These are phyloP conservation scores for Miscanthus sacchariflorus DNA, from an alignment of 202 grass and related monocot species.

Conservation along the genomic window DNA sequence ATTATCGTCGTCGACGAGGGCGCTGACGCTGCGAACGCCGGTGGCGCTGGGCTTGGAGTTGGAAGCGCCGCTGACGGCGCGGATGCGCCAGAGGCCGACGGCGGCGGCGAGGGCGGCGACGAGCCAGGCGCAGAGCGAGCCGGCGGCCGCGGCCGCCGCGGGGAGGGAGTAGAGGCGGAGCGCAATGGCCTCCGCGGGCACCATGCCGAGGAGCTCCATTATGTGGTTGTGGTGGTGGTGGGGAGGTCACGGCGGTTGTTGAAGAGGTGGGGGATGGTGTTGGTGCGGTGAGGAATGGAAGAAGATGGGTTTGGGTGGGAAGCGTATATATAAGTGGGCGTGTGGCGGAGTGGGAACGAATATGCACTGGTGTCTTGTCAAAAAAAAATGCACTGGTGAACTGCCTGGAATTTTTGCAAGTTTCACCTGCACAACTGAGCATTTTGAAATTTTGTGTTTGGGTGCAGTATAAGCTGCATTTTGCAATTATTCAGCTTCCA, in stretches of 20 bases:
- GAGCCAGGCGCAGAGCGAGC: slow-evolving; percentile 67
- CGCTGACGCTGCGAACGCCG: background rate
- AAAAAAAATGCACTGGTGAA: background rate
- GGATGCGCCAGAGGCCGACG: slow-evolving; percentile 78
- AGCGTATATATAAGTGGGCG: slow-evolving; percentile 40
- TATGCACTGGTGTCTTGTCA: background rate
- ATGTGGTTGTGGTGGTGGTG: background rate
- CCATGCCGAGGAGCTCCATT: slow-evolving; percentile 84
- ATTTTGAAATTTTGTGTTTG: slow-evolving; percentile 3
- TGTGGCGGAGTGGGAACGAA: background rate
- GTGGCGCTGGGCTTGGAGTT: background rate
- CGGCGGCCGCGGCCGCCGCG: slow-evolving; percentile 40
- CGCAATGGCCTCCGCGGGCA: slow-evolving; percentile 60
- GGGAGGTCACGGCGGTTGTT: slow-evolving; percentile 16
- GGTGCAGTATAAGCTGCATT: background rate
- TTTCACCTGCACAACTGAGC: slow-evolving; percentile 8
- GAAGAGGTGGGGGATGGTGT: slow-evolving; percentile 6
- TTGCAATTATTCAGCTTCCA: background rate
- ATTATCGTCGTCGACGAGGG: background rate
- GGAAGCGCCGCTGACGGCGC: slow-evolving; percentile 42
- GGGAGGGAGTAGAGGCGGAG: slow-evolving; percentile 64
- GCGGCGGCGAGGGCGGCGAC: slow-evolving; percentile 69
- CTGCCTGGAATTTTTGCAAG: background rate
- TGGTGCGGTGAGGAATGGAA: slow-evolving; percentile 9
- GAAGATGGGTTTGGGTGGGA: slow-evolving; percentile 38